Base-by-base conservation (phyloP, 2,329 filamentous ascomycete species). In the Xylaria sp. region DNA sequence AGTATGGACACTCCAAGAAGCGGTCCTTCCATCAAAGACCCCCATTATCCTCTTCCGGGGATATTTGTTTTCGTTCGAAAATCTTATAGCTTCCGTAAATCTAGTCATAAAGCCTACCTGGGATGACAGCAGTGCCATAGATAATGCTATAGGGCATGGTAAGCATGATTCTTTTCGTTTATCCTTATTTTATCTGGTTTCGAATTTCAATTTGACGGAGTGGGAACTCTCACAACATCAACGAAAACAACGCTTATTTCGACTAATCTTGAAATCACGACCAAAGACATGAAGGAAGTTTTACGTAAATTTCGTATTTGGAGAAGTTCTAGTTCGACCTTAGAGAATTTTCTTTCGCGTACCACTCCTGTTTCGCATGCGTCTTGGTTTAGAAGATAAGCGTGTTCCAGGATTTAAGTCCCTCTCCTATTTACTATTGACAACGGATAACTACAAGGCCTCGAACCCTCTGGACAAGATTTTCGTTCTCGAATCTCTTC, bases 1-100 rank as follows among this genome's bases (percentile, higher is more conserved):
- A 28, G 34, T 64, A 45, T 64, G 61, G 61, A 59, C 61, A 9
- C 1, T 59, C 1, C 55, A 64, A 59, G 55, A 64, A 43, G 53
- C 2, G 3, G 34, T 4, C 0, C 45, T 58, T 1, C 41, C 61
- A 2, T 8, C 7, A 20, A 20, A 23, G 1, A 7, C 41, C 3
- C 41, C 41, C 0, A 45, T 10, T 3, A 4, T 45, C 6, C 4
- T 45, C 4, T 45, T 20, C 41, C 41, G n/a, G 1, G n/a, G n/a
- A 9, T 4, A 23, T 23, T 8, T 1, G 0, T 45, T 2, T 28
- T 32, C 53, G 30, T 52, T 46, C 13, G 13, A 43, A 20, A 18
- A 41, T 8, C 0, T 61, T 32, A 3, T 2, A 4, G 5, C 23
- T 15, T 23, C 15, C 2, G 15, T 18, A 15, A 18, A 32, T 4